Conservation (phyloP, 495 filamentous ascomycete species). For the Penicillium malachiteum region DNA sequence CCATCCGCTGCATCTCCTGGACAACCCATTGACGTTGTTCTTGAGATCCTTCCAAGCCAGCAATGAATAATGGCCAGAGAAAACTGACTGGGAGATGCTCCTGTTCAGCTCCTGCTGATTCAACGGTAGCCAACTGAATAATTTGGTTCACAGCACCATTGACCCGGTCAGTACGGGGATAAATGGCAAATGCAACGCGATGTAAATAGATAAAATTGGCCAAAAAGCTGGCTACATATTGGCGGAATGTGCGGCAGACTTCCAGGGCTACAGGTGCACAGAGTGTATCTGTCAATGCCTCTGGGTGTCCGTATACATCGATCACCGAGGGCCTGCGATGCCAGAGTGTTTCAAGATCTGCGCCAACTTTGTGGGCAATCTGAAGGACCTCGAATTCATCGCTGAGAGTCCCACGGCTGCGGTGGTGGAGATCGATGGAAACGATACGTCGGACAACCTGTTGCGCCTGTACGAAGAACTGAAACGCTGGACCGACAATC, state of each 20-base stretch:
- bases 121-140: slow-evolving; percentile 37
- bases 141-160: slow-evolving; percentile 41
- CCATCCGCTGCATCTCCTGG: slow-evolving; percentile 38
- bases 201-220: slow-evolving; percentile 44
- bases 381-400: slow-evolving; percentile 46
- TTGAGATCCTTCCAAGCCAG: slow-evolving; percentile 34
- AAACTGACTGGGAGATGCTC: slow-evolving; percentile 33
- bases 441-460: slow-evolving; percentile 41
- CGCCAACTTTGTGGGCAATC: slow-evolving; percentile 40
- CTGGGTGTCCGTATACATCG: slow-evolving; percentile 32
- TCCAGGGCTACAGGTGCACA: slow-evolving; percentile 25
- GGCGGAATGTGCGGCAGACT: slow-evolving; percentile 36
- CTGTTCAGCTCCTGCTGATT: slow-evolving; percentile 16
- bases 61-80: slow-evolving; percentile 41
- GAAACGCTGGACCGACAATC: slow-evolving; percentile 35
- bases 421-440: slow-evolving; percentile 41
- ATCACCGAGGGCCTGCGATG: slow-evolving; percentile 34
- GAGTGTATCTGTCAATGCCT: slow-evolving; percentile 27
- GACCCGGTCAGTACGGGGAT: slow-evolving; percentile 42
- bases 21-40: slow-evolving; percentile 40
- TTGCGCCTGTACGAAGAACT: slow-evolving; percentile 37
- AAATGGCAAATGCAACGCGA: slow-evolving; percentile 44
- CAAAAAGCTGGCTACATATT: slow-evolving; percentile 42
- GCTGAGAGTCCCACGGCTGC: slow-evolving; percentile 39
- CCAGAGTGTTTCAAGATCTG: slow-evolving; percentile 42